Base-by-base conservation (phyloP, 1,139 yeast species). In the Taphrina betulina region DNA sequence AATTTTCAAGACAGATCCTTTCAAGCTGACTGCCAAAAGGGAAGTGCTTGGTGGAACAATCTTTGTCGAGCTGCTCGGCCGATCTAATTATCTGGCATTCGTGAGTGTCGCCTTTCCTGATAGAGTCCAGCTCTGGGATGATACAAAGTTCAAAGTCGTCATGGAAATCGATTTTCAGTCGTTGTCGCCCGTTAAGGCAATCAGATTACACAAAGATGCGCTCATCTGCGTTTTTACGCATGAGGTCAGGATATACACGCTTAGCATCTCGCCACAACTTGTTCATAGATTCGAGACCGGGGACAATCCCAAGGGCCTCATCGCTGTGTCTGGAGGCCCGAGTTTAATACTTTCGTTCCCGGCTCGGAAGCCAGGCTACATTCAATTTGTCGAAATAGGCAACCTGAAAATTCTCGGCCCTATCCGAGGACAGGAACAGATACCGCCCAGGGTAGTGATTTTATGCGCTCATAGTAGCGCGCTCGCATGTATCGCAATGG, bases 1-100 rank as follows among this genome's bases (percentile, higher is more conserved):
- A 5, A 28, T 41, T 10, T 41, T 7, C 17, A 33, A 41, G 35
- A 26, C 45, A 5, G 16, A 41, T 16, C 45, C 45, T 26, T 26
- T 41, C 23, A 41, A 16, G 24, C 5, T 26, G 14, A 14, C n/a
- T 7, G 45, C 28, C 3, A n/a, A 22, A 2, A 33, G 45, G 8
- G 12, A 7, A 10, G 3, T 41, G 2, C 22, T 35, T 26, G 45
- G 45, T 2, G 45, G 45, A 4, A 23, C 28, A 5, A 2, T n/a
- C 12, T 7, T 26, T 4, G 45, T 28, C 35, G 45, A 41, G n/a
- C 14, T 43, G 8, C 48, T 43, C 3, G 48, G 14, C 17, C 8
- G 38, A 16, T 43, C 48, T 2, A 43, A 43, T 23, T 12, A 31
- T 19, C 17, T 43, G 19, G 48, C 48, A 7, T 14, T 43, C 8